Conservation (phyloP, 768 basidiomycete species). For the Boletellus emodensis region DNA sequence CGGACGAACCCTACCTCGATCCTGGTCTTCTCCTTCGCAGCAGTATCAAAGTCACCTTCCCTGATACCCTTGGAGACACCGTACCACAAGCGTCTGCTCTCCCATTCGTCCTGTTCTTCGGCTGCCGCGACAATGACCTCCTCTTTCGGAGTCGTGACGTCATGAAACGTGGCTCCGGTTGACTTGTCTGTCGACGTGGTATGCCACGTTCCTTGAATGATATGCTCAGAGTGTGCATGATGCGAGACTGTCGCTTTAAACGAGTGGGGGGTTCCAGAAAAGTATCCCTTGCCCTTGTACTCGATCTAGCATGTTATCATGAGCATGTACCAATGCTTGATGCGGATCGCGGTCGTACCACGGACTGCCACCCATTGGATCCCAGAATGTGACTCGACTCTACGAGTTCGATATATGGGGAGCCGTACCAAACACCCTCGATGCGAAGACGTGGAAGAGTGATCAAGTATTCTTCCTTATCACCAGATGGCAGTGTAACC, state of each 20-base stretch:
- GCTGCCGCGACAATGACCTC: slow-evolving; percentile 65
- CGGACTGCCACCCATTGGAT: slow-evolving; percentile 56
- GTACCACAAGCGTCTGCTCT: slow-evolving; percentile 82
- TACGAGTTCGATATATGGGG: slow-evolving; percentile 87
- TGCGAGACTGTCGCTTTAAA: slow-evolving; percentile 81
- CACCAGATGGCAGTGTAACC: slow-evolving; percentile 54
- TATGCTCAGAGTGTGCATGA: slow-evolving; percentile 43
- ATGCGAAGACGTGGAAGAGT: slow-evolving; percentile 90
- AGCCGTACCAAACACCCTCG: slow-evolving; percentile 88
- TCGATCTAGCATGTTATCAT: slow-evolving; percentile 59
- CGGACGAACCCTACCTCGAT: slow-evolving; percentile 65
- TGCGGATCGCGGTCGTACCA: slow-evolving; percentile 31
- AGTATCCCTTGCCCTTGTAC: slow-evolving; percentile 96
- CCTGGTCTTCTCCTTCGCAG: slow-evolving; percentile 80
- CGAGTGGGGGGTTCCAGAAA: slow-evolving; percentile 86
- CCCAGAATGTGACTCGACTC: slow-evolving; percentile 78
- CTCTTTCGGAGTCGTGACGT: slow-evolving; percentile 69
- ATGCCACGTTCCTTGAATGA: slow-evolving; percentile 82
- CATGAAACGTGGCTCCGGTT: slow-evolving; percentile 61
- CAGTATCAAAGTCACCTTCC: slow-evolving; percentile 88
- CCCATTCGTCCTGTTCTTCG: slow-evolving; percentile 72
- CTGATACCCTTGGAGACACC: slow-evolving; percentile 87
- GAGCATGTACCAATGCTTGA: slow-evolving; percentile 17
- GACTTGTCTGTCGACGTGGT: slow-evolving; percentile 50
- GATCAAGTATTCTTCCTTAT: slow-evolving; percentile 74